Evolutionary conservation across 108 stramenopile species (phyloP), one percentile per base, ranked within the genome.

Genomic region (Pseudonitzschia multistriata): DNA sequence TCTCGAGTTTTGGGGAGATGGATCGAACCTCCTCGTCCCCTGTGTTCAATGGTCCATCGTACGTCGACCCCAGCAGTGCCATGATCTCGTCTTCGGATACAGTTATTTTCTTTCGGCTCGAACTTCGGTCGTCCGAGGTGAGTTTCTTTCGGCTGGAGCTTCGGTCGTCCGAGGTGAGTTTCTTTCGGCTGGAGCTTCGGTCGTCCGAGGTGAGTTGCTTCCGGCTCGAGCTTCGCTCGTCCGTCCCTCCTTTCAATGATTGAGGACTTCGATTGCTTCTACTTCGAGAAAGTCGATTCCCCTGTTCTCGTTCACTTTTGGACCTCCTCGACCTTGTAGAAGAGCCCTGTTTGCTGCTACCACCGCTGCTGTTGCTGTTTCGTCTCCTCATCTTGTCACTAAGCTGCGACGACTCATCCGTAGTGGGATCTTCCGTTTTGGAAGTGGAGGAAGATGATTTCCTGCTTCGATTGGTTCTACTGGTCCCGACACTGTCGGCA

Each of bases 61-160:
- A 55, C 13, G 54, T 6, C 24, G 54, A 11, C 22, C 24, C 29
- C 31, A 59, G n/a, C 28, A 59, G 5, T 21, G 35, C 25, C 63
- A 45, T 42, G 37, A 64, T 64, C 39, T 64, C 63, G 22, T 45
- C 40, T 45, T 64, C 63, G 8, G 63, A 24, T 29, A 64, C 63
- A 13, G 40, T 3, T 22, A 33, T 1, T 14, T 45, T 45, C 11
- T 45, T 45, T 17, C 42, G 37, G 37, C 37, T 45, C 2, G 8
- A 45, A 45, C 42, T 45, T 6, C n/a, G n/a, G n/a, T n/a, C n/a
- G n/a, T n/a, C n/a, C n/a, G n/a, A n/a, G n/a, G n/a, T n/a, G n/a
- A n/a, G n/a, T n/a, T n/a, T 1, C 3, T 45, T 4, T 1, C 8
- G 42, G 17, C 2, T 45, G 13, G 8, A 17, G 42, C 17, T 13